These are phyloP conservation scores for Boletus subluridellus DNA, from an alignment of 1,284 basidiomycete genomes.

Conservation along the genomic window DNA sequence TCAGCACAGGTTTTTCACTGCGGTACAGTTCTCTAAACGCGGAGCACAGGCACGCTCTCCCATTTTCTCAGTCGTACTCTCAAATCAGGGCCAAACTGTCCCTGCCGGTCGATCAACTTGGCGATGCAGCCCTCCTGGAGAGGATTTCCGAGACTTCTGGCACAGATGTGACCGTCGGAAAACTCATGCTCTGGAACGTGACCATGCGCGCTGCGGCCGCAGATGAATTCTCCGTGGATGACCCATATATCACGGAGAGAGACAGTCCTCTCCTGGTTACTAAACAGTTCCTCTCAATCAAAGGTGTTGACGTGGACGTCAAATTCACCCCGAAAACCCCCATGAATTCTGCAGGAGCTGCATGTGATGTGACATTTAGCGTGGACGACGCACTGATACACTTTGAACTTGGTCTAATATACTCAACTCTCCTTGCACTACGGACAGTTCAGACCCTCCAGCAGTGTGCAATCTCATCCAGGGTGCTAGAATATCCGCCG, in stretches of 20 bases:
- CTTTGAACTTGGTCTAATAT: conserved; percentile 69
- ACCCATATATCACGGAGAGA: conserved; percentile 52
- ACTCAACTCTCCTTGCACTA: conserved; percentile 67
- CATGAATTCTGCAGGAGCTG: conserved; percentile 9
- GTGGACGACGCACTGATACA: conserved; percentile 42
- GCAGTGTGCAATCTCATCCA: conserved; percentile 31
- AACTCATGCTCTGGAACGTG: conserved; percentile 46
- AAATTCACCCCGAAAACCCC: conserved; percentile 30
- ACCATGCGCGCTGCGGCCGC: conserved; percentile 57
- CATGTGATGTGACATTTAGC: conserved; percentile 23
- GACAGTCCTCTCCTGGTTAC: conserved; percentile 43
- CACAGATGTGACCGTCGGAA: conserved; percentile 40
- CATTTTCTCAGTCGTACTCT: conserved; percentile 40
- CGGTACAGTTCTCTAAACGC: conserved; percentile 59
- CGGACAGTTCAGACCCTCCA: conserved; percentile 50
- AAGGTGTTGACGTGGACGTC: conserved; percentile 39
- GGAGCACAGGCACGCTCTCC: conserved; percentile 46
- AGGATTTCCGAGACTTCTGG: conserved; percentile 35
- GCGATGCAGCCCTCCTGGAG: conserved; percentile 53
- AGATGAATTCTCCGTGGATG: conserved; percentile 61
- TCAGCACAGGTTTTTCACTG: conserved; percentile 55
- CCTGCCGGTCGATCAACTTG: conserved; percentile 61
- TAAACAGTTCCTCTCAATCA: conserved; percentile 50
- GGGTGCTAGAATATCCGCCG: conserved; percentile 12
- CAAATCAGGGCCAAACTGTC: conserved; percentile 48